These are phyloP conservation scores for Salicornia ramosissima DNA, from an alignment of 148 eudicot genomes.

Conservation along the genomic window DNA sequence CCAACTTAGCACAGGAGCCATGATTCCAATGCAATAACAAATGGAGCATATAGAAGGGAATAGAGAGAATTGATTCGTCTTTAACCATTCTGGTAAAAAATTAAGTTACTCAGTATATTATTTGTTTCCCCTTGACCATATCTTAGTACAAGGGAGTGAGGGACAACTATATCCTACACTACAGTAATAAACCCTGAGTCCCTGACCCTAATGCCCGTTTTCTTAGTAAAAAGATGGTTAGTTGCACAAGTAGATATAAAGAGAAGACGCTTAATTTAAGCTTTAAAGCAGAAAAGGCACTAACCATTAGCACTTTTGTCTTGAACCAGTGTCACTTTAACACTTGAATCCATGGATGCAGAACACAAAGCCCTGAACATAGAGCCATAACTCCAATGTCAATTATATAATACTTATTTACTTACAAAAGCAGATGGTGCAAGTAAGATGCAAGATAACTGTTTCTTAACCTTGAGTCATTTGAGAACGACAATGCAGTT, in stretches of 20 bases:
- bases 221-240: background rate
- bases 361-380: conserved; percentile 70
- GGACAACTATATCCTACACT: background rate
- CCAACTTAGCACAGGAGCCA: no score
- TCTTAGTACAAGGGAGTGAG: no score
- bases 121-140: background rate
- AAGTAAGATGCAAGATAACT: background rate
- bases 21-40: no score
- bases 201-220: background rate
- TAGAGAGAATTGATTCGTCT: no score
- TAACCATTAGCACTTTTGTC: conserved; percentile 59
- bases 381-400: conserved; percentile 15
- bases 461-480: conserved; percentile 62
- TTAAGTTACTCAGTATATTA: no score
- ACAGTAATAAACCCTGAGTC: no score
- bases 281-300: conserved; percentile 3
- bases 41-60: no score
- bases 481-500: conserved; percentile 78
- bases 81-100: no score
- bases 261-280: background rate
- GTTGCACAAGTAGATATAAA: background rate
- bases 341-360: conserved; percentile 83
- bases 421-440: background rate
- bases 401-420: background rate
- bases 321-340: conserved; percentile 62